Conservation (phyloP, 1,139 yeast genomes). For the Suhomyces terraborum region DNA sequence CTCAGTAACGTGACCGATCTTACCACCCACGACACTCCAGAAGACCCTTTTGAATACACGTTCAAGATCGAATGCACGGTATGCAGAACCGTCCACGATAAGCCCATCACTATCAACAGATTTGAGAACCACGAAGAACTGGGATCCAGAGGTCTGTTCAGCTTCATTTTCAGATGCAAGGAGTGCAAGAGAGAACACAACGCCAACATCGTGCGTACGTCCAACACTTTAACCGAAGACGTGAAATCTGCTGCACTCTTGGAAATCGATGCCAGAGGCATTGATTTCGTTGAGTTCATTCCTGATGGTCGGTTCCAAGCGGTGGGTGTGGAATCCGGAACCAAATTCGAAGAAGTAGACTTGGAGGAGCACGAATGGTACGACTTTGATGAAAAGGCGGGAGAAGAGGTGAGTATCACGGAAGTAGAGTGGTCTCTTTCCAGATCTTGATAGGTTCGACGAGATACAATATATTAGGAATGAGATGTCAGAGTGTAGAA, state of each 20-base stretch:
- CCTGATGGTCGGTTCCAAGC: conserved; percentile 73
- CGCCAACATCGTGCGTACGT: conserved; percentile 41
- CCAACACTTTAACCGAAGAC: conserved; percentile 29
- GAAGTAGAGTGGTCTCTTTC: conserved; percentile 62
- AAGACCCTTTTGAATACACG: conserved; percentile 69
- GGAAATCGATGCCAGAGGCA: conserved; percentile 83
- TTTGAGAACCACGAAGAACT: conserved; percentile 61
- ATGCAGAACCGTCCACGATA: conserved; percentile 78
- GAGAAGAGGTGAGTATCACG: conserved; percentile 77
- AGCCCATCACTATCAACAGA: conserved; percentile 70
- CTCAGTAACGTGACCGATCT: conserved; percentile 64
- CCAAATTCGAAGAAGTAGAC: conserved; percentile 66
- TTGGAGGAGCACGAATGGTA: conserved; percentile 87
- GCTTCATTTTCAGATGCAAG: conserved; percentile 77
- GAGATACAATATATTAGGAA: too few relatives aligned
- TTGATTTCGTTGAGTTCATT: conserved; percentile 67
- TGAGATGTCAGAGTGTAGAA: too few relatives aligned
- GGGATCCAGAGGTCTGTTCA: conserved; percentile 83
- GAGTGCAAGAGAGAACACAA: conserved; percentile 55
- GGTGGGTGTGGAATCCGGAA: conserved; percentile 51
- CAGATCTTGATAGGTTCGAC: conserved; percentile 9
- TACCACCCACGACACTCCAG: conserved; percentile 62
- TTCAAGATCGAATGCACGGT: conserved; percentile 74
- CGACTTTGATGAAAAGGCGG: conserved; percentile 88
- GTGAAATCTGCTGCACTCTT: conserved; percentile 48